These are phyloP conservation scores for Dichotomocladium elegans DNA, from an alignment of 371 early-diverging fungal genomes.

Conservation along the genomic window DNA sequence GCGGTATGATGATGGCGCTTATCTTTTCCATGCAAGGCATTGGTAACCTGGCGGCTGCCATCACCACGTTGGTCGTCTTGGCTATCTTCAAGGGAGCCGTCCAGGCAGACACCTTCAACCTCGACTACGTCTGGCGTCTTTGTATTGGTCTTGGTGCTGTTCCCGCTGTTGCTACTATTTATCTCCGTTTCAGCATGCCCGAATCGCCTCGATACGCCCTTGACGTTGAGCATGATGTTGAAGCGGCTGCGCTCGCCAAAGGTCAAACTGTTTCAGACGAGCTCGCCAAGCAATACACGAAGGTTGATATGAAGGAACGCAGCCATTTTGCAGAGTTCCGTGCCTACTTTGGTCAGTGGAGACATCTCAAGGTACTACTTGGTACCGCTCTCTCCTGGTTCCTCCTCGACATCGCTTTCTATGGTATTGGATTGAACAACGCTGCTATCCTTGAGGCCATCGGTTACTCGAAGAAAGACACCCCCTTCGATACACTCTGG, in stretches of 20 bases:
- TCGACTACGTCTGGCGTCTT: slow-evolving; percentile 90
- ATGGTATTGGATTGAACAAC: slow-evolving; percentile 84
- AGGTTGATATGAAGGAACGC: slow-evolving; percentile 38
- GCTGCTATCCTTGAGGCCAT: slow-evolving; percentile 68
- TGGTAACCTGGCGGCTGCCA: slow-evolving; percentile 77
- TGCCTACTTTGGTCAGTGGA: slow-evolving; percentile 75
- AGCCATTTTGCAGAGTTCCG: slow-evolving; percentile 63
- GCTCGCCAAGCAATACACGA: slow-evolving; percentile 30
- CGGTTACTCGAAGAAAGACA: slow-evolving; percentile 53
- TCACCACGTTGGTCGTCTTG: slow-evolving; percentile 67
- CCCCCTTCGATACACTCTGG: slow-evolving; percentile 55
- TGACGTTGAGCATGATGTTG: slow-evolving; percentile 68
- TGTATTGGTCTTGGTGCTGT: slow-evolving; percentile 76
- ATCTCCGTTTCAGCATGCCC: slow-evolving; percentile 89
- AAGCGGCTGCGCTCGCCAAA: slow-evolving; percentile 59
- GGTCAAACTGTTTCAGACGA: slow-evolving; percentile 35
- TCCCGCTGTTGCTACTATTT: slow-evolving; percentile 83
- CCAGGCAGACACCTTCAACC: slow-evolving; percentile 53
- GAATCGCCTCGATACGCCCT: slow-evolving; percentile 89
- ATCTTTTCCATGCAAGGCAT: slow-evolving; percentile 94
- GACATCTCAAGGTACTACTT: slow-evolving; percentile 71
- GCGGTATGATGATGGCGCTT: slow-evolving; percentile 68
- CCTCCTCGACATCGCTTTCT: slow-evolving; percentile 84
- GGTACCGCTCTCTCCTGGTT: slow-evolving; percentile 83
- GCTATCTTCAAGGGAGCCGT: slow-evolving; percentile 67